Base-by-base conservation (phyloP, 495 filamentous ascomycete genomes). In the Achaetomiella virescens region DNA sequence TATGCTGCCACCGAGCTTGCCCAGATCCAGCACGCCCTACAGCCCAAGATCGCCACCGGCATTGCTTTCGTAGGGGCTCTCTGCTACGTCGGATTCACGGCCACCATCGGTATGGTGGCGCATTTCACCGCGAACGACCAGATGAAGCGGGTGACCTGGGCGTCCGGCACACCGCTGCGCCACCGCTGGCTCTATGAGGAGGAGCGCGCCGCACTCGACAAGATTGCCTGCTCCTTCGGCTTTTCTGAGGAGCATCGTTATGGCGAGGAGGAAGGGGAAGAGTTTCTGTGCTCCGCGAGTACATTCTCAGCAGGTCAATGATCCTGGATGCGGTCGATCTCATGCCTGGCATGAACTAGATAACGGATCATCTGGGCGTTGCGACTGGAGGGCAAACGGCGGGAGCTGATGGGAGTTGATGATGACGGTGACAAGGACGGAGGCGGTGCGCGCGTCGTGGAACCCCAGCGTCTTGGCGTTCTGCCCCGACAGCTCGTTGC, bases 151-250 rank as follows among this genome's bases (percentile, higher is more conserved):
- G 88, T 97, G 29, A 87, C 85, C 4, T 98, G 95, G 95, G 76
- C 84, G 12, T 73, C 78, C 12, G 93, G 93, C 2, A 84, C 86
- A 22, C 87, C 89, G 22, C 71, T 98, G 62, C 76, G 85, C 57
- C 75, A 91, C 57, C 81, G 95, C n/a, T 97, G 91, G 91, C 67
- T 96, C 37, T 78, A 89, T 33, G 93, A 98, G 72, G 90, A 96
- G 47, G 93, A 98, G 72, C 79, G 93, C 20, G 87, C 84, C n/a
- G 89, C 92, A 9, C 69, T 91, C 55, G 93, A 98, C 75, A 84
- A 80, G 65, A 80, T 98, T 48, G 90, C 90, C 20, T 75, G 85
- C 46, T 84, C 85, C 8, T 98, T 95, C 87, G 93, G 93, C 0
- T 97, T 97, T 66, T 83, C 84, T 54, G 87, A 95, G 62, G 67